phyloP scores from a whole-genome alignment of 345 rosid species.

The Cardamine resedifolia region DNA sequence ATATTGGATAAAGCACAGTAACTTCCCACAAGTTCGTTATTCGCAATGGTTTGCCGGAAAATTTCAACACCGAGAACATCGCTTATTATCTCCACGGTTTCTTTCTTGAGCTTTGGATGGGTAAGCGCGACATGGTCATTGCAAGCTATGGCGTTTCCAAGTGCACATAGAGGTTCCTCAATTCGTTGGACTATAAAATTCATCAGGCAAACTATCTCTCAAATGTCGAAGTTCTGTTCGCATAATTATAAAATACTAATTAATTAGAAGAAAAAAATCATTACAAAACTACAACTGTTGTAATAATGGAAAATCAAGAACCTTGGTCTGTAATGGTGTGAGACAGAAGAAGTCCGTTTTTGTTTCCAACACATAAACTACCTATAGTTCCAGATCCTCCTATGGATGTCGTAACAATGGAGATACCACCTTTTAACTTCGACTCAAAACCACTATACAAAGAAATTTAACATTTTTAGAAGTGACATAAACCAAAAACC shows the following conservation, averaged over 20 bases:
- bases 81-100: slow-evolving; percentile 70
- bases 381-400: slow-evolving; percentile 70
- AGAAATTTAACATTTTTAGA: background rate
- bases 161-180: slow-evolving; percentile 77
- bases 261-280: background rate
- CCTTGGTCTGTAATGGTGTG: slow-evolving; percentile 89
- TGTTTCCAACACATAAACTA: slow-evolving; percentile 74
- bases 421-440: slow-evolving; percentile 66
- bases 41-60: slow-evolving; percentile 74
- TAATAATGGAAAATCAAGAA: background rate
- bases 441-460: slow-evolving; percentile 57
- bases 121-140: slow-evolving; percentile 81
- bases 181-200: slow-evolving; percentile 71
- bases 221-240: slow-evolving; percentile 74
- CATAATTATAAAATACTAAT: background rate
- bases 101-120: slow-evolving; percentile 84
- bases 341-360: slow-evolving; percentile 76
- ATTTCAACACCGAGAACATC: slow-evolving; percentile 92
- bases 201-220: slow-evolving; percentile 81
- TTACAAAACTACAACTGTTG: background rate
- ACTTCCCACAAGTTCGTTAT: slow-evolving; percentile 83
- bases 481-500: background rate
- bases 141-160: slow-evolving; percentile 82
- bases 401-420: slow-evolving; percentile 72
- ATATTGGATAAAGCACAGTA: slow-evolving; percentile 69